Base-by-base conservation (phyloP, 441 rosid genomes). In the Adansonia madagascariensis region DNA sequence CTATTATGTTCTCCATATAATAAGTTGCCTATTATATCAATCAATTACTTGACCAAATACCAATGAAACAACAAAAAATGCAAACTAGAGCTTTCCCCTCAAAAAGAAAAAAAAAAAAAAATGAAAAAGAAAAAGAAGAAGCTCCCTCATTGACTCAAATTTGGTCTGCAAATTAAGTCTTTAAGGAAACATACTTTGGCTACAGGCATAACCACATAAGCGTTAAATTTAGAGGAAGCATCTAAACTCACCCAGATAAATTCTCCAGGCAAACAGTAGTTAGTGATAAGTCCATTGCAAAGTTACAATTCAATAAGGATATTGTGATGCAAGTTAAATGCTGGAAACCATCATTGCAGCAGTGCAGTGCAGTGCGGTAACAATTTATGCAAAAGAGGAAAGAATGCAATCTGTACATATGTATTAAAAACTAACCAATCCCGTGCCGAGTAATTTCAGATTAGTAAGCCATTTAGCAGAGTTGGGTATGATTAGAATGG, bases 101-200 rank as follows among this genome's bases (percentile, higher is more conserved):
- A 35, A 35, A 35, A 35, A 35, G 39, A 3, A 35, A 35, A 35
- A 35, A 35, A 4, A 35, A 35, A 35, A 35, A 31, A 31, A 31
- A 31, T 1, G 5, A 1, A 65, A 64, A 65, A 65, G 9, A 11
- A 10, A 24, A 61, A 20, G 17, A 67, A 67, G 24, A 46, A 20
- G 4, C 4, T 41, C 49, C 70, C 53, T 8, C 14, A 39, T 64
- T n/a, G 43, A 39, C 69, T 64, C 69, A 64, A 65, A 65, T n/a
- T 35, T 35, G 18, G 72, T 20, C 39, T 5, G 35, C 49, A 67
- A 10, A 5, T 20, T 35, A 4, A 67, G 46, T 35, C 53, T 10
- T 10, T 5, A 64, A 39, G 31, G n/a, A 35, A 47, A 8, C 43
- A 22, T 50, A 69, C 2, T 24, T 24, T 5, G 9, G 57, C 73